Percentiles rank a stretch among this genome's conserved stretches.
phyloP scores from a whole-genome alignment of 768 basidiomycete genomes.

The Lactarius indigo region DNA sequence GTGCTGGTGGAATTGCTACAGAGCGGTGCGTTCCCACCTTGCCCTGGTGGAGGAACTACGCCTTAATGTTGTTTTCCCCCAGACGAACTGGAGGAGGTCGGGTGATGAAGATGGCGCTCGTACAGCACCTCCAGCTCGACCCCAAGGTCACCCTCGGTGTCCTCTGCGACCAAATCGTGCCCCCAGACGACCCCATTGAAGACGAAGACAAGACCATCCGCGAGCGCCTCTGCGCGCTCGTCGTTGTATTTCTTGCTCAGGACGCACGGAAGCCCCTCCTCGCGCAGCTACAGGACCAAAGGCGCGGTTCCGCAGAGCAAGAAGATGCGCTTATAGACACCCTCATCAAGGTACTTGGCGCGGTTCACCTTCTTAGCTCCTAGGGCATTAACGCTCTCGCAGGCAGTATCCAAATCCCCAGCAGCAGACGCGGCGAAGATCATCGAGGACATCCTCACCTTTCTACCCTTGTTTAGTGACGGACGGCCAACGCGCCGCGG shows the following conservation, averaged over 20 bases:
- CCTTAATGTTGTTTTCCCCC: neutral
- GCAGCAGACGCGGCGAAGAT: conserved; percentile 43
- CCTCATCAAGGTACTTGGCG: conserved; percentile 43
- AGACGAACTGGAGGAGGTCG: conserved; percentile 65
- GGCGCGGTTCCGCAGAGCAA: conserved; percentile 41
- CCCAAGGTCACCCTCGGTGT: conserved; percentile 60
- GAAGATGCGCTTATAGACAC: conserved; percentile 48
- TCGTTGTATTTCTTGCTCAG: conserved; percentile 54
- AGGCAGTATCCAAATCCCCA: conserved; percentile 51
- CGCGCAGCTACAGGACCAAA: conserved; percentile 41
- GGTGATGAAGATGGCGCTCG: conserved; percentile 58
- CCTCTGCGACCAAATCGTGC: conserved; percentile 62
- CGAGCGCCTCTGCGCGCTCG: conserved; percentile 54
- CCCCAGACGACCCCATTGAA: conserved; percentile 47
- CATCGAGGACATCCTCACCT: conserved; percentile 50
- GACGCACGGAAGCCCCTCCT: conserved; percentile 48
- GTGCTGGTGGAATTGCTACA: conserved; percentile 71
- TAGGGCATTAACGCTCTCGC: neutral
- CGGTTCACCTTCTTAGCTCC: neutral
- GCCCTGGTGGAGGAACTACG: neutral
- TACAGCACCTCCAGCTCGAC: conserved; percentile 62
- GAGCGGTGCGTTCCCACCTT: conserved; percentile 48
- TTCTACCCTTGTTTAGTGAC: conserved; percentile 42
- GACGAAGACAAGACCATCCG: conserved; percentile 59
- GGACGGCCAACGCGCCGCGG: conserved; percentile 36